Evolutionary conservation across 2,329 filamentous ascomycete genomes (phyloP).

Genomic region (Curvularia hawaiiensis): DNA sequence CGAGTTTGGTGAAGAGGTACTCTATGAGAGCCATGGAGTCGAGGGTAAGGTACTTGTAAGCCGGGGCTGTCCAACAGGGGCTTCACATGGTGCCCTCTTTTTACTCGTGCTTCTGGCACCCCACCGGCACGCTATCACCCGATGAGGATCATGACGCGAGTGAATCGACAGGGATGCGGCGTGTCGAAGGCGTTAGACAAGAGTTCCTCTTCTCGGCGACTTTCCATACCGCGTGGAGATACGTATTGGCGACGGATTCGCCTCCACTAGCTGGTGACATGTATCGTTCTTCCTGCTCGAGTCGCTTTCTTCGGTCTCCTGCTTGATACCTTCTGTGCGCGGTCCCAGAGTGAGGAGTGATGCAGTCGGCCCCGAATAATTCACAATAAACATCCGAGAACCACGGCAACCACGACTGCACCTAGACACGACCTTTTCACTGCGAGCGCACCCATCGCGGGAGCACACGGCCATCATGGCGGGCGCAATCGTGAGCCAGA

Average conservation of each 20-base stretch:
- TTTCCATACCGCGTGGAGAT: constrained; percentile 8
- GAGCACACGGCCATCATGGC: constrained; percentile 27
- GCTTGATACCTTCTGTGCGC: constrained; percentile 7
- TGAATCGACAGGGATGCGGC: constrained; percentile 18
- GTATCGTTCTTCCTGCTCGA: neutral
- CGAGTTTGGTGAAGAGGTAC: neutral
- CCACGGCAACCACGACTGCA: neutral
- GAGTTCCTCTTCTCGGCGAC: constrained; percentile 18
- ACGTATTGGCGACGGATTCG: constrained; percentile 15
- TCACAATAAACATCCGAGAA: neutral
- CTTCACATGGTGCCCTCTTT: neutral
- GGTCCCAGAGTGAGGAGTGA: constrained; percentile 3
- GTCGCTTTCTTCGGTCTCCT: neutral
- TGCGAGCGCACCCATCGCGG: constrained; percentile 21
- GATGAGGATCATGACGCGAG: constrained; percentile 21
- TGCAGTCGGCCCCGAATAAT: constrained; percentile 7
- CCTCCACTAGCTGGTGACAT: constrained; percentile 8
- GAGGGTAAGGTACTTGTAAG: constrained; percentile 1
- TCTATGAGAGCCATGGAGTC: neutral
- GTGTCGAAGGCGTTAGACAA: constrained; percentile 22
- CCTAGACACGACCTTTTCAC: neutral
- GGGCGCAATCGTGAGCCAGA: constrained; percentile 54
- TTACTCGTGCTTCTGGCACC: neutral
- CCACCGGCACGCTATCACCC: constrained; percentile 22
- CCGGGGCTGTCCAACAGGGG: constrained; percentile 11